phyloP scores from a whole-genome alignment of 2,329 filamentous ascomycete species.

The Bipolaris zeicola region DNA sequence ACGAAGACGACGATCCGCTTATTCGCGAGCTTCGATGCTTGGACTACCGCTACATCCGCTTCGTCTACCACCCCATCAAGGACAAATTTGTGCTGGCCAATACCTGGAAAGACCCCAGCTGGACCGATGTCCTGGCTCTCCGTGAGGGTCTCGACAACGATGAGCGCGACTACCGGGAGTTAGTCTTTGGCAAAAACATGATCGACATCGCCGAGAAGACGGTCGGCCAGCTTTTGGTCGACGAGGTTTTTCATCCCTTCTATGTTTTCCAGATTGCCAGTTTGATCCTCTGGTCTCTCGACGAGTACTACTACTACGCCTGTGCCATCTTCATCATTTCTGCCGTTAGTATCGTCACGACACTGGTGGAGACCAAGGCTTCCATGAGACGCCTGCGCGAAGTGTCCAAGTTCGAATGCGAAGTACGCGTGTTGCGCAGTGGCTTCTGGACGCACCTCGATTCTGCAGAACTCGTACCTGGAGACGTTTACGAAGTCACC shows the following conservation, averaged over 20 bases:
- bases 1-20: conserved; percentile 76
- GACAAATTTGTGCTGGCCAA: conserved; percentile 87
- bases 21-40: conserved; percentile 76
- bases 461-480: conserved; percentile 88
- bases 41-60: conserved; percentile 92
- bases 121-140: conserved; percentile 77
- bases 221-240: conserved; percentile 78
- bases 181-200: conserved; percentile 85
- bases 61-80: conserved; percentile 86
- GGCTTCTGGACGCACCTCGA: conserved; percentile 93
- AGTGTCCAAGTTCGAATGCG: conserved; percentile 93
- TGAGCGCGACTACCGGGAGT: conserved; percentile 80
- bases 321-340: conserved; percentile 95
- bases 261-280: conserved; percentile 98
- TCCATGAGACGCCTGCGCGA: conserved; percentile 91
- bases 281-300: conserved; percentile 89
- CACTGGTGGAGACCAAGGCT: conserved; percentile 86
- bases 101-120: conserved; percentile 92
- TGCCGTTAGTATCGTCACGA: conserved; percentile 85
- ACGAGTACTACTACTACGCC: conserved; percentile 98
- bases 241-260: conserved; percentile 97
- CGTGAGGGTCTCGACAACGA: conserved; percentile 84
- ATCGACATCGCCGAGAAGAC: conserved; percentile 95
- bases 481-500: conserved; percentile 95
- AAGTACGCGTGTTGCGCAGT: conserved; percentile 88